These are phyloP conservation scores for Pythium aphanidermatum DNA, from an alignment of 352 stramenopile species.

Conservation along the genomic window DNA sequence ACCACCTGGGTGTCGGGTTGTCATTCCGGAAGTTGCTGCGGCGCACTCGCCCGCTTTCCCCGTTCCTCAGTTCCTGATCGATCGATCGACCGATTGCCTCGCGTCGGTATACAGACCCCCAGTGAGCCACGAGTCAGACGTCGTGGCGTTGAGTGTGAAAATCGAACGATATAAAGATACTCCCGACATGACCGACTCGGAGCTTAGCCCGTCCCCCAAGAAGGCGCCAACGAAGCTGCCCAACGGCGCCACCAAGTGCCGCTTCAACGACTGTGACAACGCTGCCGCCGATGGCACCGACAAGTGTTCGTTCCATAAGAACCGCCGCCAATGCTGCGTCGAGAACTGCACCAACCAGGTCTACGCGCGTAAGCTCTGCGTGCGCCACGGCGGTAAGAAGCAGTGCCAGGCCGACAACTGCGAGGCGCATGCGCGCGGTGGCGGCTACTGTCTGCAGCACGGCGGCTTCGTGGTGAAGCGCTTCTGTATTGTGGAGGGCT, in stretches of 20 bases:
- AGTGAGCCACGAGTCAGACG: no score
- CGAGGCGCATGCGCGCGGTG: conserved; percentile 63
- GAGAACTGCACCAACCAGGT: conserved; percentile 83
- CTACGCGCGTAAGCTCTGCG: conserved; percentile 75
- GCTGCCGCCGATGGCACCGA: conserved; percentile 56
- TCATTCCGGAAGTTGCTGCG: conserved; percentile 20
- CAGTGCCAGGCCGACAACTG: conserved; percentile 71
- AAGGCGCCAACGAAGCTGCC: conserved; percentile 5
- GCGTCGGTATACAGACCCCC: no score
- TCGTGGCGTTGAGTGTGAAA: conserved; percentile 15
- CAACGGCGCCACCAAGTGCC: conserved; percentile 51
- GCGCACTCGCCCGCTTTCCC: not conserved
- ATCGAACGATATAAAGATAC: conserved; percentile 3
- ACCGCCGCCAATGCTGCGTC: conserved; percentile 71
- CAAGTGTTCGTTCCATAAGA: conserved; percentile 83
- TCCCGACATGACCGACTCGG: conserved; percentile 12
- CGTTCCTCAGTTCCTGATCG: not conserved
- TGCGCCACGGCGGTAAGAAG: conserved; percentile 77
- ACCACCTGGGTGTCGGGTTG: conserved; percentile 19
- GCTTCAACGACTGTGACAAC: conserved; percentile 81
- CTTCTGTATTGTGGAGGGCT: conserved; percentile 78
- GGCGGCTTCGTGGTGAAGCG: conserved; percentile 78
- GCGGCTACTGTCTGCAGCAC: conserved; percentile 71
- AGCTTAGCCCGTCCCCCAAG: conserved; percentile 9
- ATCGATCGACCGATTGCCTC: conserved; percentile 7